Base-by-base conservation (phyloP, 257 asterid species). In the Nicotiana knightiana region DNA sequence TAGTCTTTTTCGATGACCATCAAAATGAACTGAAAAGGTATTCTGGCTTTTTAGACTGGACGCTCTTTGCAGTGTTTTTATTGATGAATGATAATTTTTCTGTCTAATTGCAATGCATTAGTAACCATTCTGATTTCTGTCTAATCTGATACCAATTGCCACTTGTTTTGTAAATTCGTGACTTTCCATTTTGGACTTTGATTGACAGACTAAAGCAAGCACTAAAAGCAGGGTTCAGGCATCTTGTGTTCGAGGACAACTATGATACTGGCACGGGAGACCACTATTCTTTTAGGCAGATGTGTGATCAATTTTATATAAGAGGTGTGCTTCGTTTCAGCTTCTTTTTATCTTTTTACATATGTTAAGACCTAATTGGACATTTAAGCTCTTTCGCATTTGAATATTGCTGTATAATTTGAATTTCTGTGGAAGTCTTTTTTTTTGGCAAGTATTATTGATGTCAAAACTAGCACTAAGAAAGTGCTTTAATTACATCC, bases 261-360 rank as follows among this genome's bases (percentile, higher is more conserved):
- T 96, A 93, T 84, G 99, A 96, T 87, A 96, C 98, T 81, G 98
- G 99, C 76, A 92, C 97, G 17, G 99, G 99, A 67, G 98, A 96
- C 83, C 99, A 96, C 92, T 96, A 96, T 87, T 92, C 99, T 48
- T 85, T 96, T 87, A 88, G 99, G 85, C 99, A 96, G 84, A 96
- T 96, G 68, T 96, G 99, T 30, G 99, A 96, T 86, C 99, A 96
- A 84, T 90, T 86, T 85, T 93, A 93, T 71, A 87, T 93, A 79
- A 91, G 92, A 89, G 99, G 99, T 92, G 80, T 30, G 81, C 81
- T 80, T 64, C 67, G 63, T 61, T 32, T 75, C 33, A 61, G 32
- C 43, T 64, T 64, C n/a, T 16, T 53, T 53, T 53, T 64, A 26
- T 30, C 21, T 28, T 64, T 28, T 64, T 28, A 28, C 8, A 63